phyloP scores from a whole-genome alignment of 495 filamentous ascomycete genomes.

The Tetracladium marchalianum region DNA sequence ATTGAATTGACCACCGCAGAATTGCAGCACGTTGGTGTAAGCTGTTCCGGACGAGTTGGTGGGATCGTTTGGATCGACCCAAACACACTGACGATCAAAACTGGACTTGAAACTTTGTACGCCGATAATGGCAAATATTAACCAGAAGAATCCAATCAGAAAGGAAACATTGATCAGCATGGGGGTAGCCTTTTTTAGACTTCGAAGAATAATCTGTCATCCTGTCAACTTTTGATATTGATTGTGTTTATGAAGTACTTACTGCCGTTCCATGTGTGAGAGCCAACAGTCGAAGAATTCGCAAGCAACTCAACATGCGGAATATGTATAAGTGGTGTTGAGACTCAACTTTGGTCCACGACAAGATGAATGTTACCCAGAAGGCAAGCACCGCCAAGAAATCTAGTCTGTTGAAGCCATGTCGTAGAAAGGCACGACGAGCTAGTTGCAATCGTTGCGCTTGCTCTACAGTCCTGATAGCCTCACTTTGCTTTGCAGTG shows the following conservation, averaged over 20 bases:
- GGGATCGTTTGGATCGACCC: conserved; percentile 51
- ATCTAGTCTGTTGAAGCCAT: conserved; percentile 91
- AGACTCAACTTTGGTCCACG: conserved; percentile 55
- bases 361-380: conserved; percentile 79
- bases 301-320: conserved; percentile 88
- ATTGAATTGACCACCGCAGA: conserved; percentile 79
- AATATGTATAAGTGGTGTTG: conserved; percentile 75
- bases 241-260: neutral
- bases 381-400: conserved; percentile 94
- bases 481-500: conserved; percentile 55
- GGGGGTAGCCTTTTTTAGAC: conserved; percentile 90
- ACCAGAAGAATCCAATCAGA: conserved; percentile 96
- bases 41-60: conserved; percentile 24
- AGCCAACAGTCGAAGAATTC: conserved; percentile 78
- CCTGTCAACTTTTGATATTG: conserved; percentile 16
- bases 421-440: conserved; percentile 83
- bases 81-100: conserved; percentile 77
- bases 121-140: conserved; percentile 92
- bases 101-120: conserved; percentile 98
- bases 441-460: conserved; percentile 78
- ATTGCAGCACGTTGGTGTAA: conserved; percentile 51
- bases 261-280: conserved; percentile 81
- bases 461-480: conserved; percentile 42
- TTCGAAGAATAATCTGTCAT: conserved; percentile 68
- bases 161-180: conserved; percentile 93